Conservation (phyloP, 345 rosid species). For the Hibiscus syriacus region DNA sequence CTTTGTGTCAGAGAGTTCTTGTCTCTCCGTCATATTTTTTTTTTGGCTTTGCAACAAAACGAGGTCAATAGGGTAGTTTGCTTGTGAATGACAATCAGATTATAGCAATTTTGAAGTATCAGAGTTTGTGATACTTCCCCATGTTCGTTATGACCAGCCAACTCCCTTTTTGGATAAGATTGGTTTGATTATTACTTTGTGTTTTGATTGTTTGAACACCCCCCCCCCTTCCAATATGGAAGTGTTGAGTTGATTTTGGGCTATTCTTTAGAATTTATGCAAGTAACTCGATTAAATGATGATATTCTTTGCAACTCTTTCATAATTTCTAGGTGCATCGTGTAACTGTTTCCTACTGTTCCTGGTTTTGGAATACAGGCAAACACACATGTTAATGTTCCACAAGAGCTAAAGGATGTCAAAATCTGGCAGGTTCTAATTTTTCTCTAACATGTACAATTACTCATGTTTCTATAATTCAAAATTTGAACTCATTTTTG, state of each 20-base stretch:
- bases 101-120: background rate
- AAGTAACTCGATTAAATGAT: background rate
- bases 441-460: slow-evolving; percentile 3
- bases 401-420: slow-evolving; percentile 86
- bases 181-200: background rate
- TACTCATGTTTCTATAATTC: slow-evolving; percentile 39
- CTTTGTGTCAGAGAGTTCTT: no score
- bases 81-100: background rate
- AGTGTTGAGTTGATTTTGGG: background rate
- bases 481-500: background rate
- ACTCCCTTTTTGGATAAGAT: background rate
- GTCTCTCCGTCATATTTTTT: no score
- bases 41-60: no score
- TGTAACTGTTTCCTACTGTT: slow-evolving; percentile 10
- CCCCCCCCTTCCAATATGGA: background rate
- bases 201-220: background rate
- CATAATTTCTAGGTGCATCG: background rate
- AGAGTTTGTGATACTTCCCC: background rate
- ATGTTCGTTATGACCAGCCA: background rate
- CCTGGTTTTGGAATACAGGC: slow-evolving; percentile 50
- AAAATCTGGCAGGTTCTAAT: slow-evolving; percentile 90
- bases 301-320: background rate
- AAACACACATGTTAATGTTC: slow-evolving; percentile 82
- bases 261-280: background rate
- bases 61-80: background rate